Percentiles rank a stretch among this genome's conserved stretches.
phyloP scores from a whole-genome alignment of 805 yeast species.

The Saturnispora halmiae region DNA sequence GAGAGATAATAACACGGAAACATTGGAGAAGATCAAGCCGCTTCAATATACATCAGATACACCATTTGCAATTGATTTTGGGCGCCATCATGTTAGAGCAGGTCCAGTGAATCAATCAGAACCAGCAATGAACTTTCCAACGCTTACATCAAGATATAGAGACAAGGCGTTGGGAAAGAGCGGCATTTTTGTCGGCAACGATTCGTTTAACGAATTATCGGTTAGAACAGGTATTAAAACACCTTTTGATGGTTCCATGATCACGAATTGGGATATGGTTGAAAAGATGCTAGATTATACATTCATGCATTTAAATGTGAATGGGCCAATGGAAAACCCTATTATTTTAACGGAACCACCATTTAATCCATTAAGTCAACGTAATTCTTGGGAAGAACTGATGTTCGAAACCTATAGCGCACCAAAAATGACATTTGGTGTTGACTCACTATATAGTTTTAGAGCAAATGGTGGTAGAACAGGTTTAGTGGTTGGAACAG shows the following conservation, averaged over 20 bases:
- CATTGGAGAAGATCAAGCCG: background rate
- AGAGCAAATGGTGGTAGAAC: slow-evolving; percentile 47
- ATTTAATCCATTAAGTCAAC: slow-evolving; percentile 60
- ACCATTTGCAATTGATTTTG: slow-evolving; percentile 88
- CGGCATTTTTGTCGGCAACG: slow-evolving; percentile 75
- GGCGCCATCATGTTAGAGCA: slow-evolving; percentile 49
- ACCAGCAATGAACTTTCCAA: slow-evolving; percentile 62
- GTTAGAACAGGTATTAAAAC: slow-evolving; percentile 59
- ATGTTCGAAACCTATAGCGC: slow-evolving; percentile 75
- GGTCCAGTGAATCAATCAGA: slow-evolving; percentile 42
- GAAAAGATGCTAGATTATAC: slow-evolving; percentile 80
- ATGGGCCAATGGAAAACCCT: slow-evolving; percentile 62
- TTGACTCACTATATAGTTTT: slow-evolving; percentile 74
- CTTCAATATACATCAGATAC: slow-evolving; percentile 37
- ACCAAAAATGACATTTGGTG: slow-evolving; percentile 70
- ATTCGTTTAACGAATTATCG: slow-evolving; percentile 60
- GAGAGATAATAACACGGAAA: background rate
- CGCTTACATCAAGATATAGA: slow-evolving; percentile 61
- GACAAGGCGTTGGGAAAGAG: slow-evolving; percentile 61
- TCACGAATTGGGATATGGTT: slow-evolving; percentile 88
- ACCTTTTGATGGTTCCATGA: slow-evolving; percentile 80
- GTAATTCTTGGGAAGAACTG: slow-evolving; percentile 69
- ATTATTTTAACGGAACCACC: slow-evolving; percentile 71
- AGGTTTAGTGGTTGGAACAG: slow-evolving; percentile 78
- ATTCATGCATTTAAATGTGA: slow-evolving; percentile 68